These are phyloP conservation scores for Melanomma pulvis-pyrius DNA, from an alignment of 495 filamentous ascomycete species.

Conservation along the genomic window DNA sequence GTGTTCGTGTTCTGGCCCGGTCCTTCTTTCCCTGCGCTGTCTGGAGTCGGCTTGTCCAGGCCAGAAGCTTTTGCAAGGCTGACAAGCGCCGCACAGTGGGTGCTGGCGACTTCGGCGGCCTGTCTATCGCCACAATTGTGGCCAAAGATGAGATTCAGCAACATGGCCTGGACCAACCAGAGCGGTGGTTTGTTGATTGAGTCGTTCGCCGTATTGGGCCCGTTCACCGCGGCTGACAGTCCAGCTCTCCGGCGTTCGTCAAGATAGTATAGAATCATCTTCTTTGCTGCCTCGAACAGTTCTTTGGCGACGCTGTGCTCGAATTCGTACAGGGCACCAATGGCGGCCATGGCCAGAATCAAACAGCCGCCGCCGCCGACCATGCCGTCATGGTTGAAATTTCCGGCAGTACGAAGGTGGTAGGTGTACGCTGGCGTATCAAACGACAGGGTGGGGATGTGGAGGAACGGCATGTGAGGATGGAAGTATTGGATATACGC, in stretches of 20 bases:
- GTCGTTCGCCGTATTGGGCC: constrained; percentile 61
- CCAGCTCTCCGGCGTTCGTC: constrained; percentile 92
- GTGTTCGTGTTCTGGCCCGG: constrained; percentile 14
- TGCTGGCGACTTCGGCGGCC: constrained; percentile 87
- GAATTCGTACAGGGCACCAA: constrained; percentile 92
- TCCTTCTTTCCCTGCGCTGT: constrained; percentile 5
- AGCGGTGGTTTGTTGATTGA: constrained; percentile 80
- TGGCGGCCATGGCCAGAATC: constrained; percentile 92
- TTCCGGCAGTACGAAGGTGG: constrained; percentile 58
- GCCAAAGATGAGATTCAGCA: constrained; percentile 94
- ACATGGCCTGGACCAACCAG: constrained; percentile 98
- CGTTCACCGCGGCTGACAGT: constrained; percentile 75
- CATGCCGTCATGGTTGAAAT: constrained; percentile 64
- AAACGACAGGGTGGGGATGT: constrained; percentile 90
- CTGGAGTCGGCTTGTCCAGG: constrained; percentile 58
- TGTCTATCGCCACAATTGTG: constrained; percentile 93
- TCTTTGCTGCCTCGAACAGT: constrained; percentile 89
- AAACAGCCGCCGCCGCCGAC: constrained; percentile 85
- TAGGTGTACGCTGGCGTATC: constrained; percentile 71
- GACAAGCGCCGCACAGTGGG: constrained; percentile 86
- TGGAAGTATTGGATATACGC: constrained; percentile 95
- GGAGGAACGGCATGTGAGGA: constrained; percentile 90
- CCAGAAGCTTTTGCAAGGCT: constrained; percentile 87
- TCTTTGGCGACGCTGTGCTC: constrained; percentile 79
- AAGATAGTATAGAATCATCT: constrained; percentile 90